Evolutionary conservation across 75 land plant species (phyloP).

Genomic region (Pinus tabuliformis): DNA sequence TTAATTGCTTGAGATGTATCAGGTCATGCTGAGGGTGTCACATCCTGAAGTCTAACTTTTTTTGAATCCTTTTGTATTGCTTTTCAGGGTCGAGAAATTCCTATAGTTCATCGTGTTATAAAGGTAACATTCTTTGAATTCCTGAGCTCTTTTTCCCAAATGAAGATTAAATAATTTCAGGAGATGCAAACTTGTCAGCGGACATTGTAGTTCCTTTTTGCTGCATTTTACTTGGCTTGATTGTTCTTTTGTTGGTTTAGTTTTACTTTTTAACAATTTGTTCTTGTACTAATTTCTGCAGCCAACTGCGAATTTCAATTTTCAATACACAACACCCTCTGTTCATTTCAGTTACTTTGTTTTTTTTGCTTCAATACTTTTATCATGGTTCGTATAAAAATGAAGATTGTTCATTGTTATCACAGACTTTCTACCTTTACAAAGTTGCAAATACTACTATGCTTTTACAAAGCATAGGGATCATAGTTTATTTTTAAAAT

Average conservation of each 20-base stretch:
- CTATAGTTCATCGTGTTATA: conserved; percentile 64
- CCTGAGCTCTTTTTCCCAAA: neutral
- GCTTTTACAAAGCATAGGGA: too few relatives aligned
- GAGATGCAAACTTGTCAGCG: neutral
- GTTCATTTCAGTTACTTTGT: neutral
- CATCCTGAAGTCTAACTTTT: neutral
- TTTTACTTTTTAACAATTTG: neutral
- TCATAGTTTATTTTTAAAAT: too few relatives aligned
- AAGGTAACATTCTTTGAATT: conserved; percentile 31
- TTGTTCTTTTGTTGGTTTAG: neutral
- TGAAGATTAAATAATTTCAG: neutral
- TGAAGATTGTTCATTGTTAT: too few relatives aligned
- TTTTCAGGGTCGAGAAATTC: conserved; percentile 48
- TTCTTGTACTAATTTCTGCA: neutral
- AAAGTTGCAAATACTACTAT: too few relatives aligned
- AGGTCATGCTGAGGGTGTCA: neutral
- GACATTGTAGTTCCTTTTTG: neutral
- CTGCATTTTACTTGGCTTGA: neutral
- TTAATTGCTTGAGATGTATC: neutral
- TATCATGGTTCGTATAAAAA: too few relatives aligned
- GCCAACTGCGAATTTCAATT: neutral
- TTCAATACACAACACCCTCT: neutral
- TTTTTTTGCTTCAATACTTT: neutral
- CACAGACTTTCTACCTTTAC: too few relatives aligned
- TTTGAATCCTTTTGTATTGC: neutral